These are phyloP conservation scores for Colletotrichum plurivorum DNA, from an alignment of 2,329 filamentous ascomycete species.

Conservation along the genomic window DNA sequence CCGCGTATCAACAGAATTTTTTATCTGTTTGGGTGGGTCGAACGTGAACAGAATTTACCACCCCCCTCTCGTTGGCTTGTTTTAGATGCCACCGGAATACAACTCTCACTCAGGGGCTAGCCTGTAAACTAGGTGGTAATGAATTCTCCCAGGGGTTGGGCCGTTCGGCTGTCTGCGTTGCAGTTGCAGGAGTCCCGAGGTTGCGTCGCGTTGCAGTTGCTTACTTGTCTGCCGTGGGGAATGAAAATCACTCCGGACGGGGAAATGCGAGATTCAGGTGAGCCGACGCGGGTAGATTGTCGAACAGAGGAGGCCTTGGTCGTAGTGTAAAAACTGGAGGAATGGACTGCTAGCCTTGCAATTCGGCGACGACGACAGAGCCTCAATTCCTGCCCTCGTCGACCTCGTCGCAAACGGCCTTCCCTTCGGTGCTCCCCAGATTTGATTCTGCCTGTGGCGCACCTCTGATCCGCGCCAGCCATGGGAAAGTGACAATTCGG, in stretches of 20 bases:
- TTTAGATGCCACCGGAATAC: conserved; percentile 19
- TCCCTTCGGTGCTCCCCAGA: neutral
- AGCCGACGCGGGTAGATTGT: conserved; percentile 39
- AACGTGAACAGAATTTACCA: neutral
- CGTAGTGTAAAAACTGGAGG: conserved; percentile 20
- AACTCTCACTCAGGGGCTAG: conserved; percentile 23
- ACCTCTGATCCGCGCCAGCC: neutral
- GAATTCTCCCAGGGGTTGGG: neutral
- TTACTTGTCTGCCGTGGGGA: conserved; percentile 29
- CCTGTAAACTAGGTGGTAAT: neutral
- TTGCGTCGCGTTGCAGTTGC: conserved; percentile 10
- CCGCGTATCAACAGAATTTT: neutral
- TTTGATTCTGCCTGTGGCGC: neutral
- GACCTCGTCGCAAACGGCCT: conserved; percentile 17
- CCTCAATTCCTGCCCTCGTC: conserved; percentile 13
- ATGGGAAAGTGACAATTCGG: conserved; percentile 33
- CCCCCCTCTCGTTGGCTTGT: conserved; percentile 3
- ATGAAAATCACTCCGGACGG: conserved; percentile 22
- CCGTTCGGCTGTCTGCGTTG: neutral
- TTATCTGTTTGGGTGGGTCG: neutral
- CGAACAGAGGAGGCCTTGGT: conserved; percentile 8
- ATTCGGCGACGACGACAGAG: conserved; percentile 13
- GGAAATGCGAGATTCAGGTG: conserved; percentile 40
- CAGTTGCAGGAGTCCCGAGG: conserved; percentile 9
- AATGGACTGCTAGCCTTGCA: neutral